phyloP scores from a whole-genome alignment of 139 green algal genomes.

The Zygnema cylindricum region DNA sequence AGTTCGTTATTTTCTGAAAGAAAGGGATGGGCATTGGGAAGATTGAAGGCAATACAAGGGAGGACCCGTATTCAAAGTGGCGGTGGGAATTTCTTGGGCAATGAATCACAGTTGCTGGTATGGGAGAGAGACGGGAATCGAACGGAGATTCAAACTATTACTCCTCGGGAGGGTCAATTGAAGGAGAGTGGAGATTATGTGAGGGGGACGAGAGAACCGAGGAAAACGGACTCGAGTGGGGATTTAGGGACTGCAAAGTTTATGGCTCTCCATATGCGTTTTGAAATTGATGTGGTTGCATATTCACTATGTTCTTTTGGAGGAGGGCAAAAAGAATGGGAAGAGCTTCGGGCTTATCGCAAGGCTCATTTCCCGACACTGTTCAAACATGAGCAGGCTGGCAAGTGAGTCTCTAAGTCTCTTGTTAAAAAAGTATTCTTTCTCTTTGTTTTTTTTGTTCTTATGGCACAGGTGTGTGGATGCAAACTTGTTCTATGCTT shows the following conservation, averaged over 20 bases:
- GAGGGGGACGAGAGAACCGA: no score
- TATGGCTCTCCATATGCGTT: conserved; percentile 49
- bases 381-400: neutral
- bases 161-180: no score
- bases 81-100: neutral
- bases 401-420: conserved; percentile 1
- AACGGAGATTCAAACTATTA: no score
- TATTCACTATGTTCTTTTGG: conserved; percentile 46
- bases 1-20: neutral
- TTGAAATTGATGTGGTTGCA: conserved; percentile 52
- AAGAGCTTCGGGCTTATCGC: conserved; percentile 28
- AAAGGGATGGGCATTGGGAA: neutral
- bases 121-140: neutral
- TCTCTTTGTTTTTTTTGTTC: no score
- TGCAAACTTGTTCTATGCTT: no score
- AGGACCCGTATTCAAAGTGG: no score
- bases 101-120: neutral
- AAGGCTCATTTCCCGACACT: conserved; percentile 9
- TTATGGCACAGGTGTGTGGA: no score
- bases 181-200: neutral
- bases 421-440: no score
- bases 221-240: neutral
- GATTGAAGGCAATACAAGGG: neutral
- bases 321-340: conserved; percentile 28
- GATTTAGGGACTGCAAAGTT: neutral